Conservation (phyloP, 106 monocot genomes). For the Triglochin maritima region DNA sequence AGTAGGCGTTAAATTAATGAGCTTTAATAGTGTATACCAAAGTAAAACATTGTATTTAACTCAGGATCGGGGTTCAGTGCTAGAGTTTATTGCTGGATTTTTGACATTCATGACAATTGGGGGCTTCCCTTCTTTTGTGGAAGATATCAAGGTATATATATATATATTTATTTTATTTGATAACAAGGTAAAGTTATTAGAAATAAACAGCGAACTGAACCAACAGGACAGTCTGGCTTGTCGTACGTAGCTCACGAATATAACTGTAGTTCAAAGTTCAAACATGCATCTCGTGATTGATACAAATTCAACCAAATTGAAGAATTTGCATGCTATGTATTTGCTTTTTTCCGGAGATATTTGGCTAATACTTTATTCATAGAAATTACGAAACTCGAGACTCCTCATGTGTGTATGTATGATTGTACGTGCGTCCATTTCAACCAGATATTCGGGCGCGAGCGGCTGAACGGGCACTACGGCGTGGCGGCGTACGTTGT, state of each 20-base stretch:
- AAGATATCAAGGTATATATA: conserved; percentile 31
- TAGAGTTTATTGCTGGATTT: conserved; percentile 20
- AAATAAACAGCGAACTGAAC: too few species aligned
- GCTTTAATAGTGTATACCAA: not conserved
- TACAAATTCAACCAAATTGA: too few species aligned
- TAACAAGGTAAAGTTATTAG: not conserved
- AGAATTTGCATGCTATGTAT: too few species aligned
- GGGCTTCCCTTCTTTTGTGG: conserved; percentile 36
- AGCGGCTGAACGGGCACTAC: conserved; percentile 73
- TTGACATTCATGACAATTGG: conserved; percentile 39
- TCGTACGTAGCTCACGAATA: too few species aligned
- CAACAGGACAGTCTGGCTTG: too few species aligned
- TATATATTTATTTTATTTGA: not conserved
- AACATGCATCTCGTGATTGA: too few species aligned
- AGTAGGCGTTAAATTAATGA: not conserved
- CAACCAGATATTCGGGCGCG: conserved; percentile 47
- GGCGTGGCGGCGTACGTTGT: conserved; percentile 41
- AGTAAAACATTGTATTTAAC: not conserved
- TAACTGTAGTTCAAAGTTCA: too few species aligned
- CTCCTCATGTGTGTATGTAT: too few species aligned
- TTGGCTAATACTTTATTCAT: too few species aligned
- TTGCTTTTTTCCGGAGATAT: too few species aligned
- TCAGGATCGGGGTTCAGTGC: conserved; percentile 21
- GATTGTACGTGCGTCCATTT: not conserved
- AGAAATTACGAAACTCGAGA: too few species aligned